A percentile compares a stretch with the other conserved stretches of the same genome.
phyloP scores from a whole-genome alignment of 441 rosid species.

The Erodium chrysanthum region DNA sequence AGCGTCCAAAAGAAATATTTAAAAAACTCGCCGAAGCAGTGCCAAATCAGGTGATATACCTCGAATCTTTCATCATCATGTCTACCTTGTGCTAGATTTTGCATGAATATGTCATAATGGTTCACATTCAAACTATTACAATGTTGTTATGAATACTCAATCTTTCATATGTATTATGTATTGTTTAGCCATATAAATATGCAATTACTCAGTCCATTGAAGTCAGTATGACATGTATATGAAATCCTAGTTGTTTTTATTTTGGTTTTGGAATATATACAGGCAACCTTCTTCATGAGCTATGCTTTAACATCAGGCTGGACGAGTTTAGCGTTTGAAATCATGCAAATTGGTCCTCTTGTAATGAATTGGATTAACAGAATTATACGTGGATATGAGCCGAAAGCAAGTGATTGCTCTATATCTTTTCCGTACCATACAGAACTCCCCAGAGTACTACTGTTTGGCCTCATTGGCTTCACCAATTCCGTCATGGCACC shows the following conservation, averaged over 20 bases:
- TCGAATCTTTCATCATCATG: background rate
- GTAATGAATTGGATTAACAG: constrained; percentile 38
- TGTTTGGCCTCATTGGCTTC: constrained; percentile 80
- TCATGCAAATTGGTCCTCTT: constrained; percentile 64
- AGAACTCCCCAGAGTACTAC: constrained; percentile 68
- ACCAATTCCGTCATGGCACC: constrained; percentile 76
- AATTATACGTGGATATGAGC: constrained; percentile 28
- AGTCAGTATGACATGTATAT: background rate
- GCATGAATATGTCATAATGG: background rate
- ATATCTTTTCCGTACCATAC: constrained; percentile 79
- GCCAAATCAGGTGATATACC: constrained; percentile 57
- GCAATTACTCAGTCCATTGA: no score
- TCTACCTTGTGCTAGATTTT: background rate
- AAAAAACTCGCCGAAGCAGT: constrained; percentile 64
- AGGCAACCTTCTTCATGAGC: constrained; percentile 90
- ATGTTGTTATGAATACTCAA: no score
- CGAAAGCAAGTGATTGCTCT: constrained; percentile 31
- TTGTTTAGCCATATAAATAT: no score
- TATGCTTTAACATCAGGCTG: constrained; percentile 87
- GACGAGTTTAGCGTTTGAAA: constrained; percentile 78
- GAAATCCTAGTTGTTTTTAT: background rate
- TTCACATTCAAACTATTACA: no score
- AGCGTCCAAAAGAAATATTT: constrained; percentile 56
- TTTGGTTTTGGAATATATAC: constrained; percentile 24
- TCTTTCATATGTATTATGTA: no score